phyloP scores from a whole-genome alignment of 371 early-diverging fungal species.

The Lichtheimia ornata region DNA sequence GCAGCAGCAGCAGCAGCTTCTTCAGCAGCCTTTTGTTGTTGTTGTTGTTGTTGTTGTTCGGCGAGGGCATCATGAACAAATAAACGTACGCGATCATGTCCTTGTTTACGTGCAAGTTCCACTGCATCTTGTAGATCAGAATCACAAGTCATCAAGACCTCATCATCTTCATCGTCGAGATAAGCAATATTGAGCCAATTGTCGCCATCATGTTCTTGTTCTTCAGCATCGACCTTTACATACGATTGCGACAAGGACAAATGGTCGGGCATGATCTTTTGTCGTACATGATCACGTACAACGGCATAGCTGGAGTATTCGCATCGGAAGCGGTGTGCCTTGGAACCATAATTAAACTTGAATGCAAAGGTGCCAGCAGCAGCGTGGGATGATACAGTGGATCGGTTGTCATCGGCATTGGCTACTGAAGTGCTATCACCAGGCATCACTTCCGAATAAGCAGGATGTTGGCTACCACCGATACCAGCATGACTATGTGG shows the following conservation, averaged over 20 bases:
- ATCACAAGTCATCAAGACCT: conserved; percentile 76
- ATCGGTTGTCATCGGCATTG: conserved; percentile 26
- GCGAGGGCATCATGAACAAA: conserved; percentile 57
- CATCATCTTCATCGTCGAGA: conserved; percentile 89
- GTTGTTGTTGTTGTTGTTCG: conserved; percentile 12
- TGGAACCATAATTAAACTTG: conserved; percentile 40
- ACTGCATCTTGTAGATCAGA: conserved; percentile 87
- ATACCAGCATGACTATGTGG: conserved; percentile 21
- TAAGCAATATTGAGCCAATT: conserved; percentile 67
- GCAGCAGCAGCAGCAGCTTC: conserved; percentile 9
- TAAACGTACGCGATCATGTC: conserved; percentile 78
- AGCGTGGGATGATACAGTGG: conserved; percentile 13
- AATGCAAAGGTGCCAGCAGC: conserved; percentile 33
- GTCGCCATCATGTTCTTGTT: conserved; percentile 18
- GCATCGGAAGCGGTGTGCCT: conserved; percentile 42
- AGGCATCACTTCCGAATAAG: conserved; percentile 43
- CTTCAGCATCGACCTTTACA: conserved; percentile 19
- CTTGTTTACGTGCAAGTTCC: conserved; percentile 73
- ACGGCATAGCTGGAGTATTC: conserved; percentile 22
- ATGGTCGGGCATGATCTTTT: conserved; percentile 44
- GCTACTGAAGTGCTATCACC: conserved; percentile 43
- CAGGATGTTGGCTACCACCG: neutral
- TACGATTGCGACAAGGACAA: conserved; percentile 26
- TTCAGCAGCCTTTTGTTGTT: conserved; percentile 7
- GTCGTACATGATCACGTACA: conserved; percentile 32